phyloP scores from a whole-genome alignment of 176 grass and related monocot genomes.

The Carex scoparia region DNA sequence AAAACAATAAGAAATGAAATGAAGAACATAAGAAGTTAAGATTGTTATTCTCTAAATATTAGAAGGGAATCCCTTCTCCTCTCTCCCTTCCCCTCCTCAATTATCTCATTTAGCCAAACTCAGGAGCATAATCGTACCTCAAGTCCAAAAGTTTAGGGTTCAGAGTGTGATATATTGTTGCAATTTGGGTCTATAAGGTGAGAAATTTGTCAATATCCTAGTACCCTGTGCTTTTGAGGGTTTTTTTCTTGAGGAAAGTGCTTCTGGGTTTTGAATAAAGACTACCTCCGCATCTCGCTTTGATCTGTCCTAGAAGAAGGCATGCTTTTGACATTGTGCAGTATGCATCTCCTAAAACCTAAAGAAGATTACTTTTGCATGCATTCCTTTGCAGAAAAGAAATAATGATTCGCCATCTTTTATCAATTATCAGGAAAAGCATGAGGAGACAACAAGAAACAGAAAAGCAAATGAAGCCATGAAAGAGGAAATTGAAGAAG shows the following conservation, averaged over 20 bases:
- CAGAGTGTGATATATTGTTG: background rate
- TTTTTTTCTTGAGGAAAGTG: too few species aligned
- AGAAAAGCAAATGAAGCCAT: background rate
- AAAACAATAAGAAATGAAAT: too few species aligned
- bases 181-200: background rate
- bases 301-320: background rate
- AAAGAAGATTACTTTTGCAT: background rate
- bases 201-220: background rate
- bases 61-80: too few species aligned
- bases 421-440: background rate
- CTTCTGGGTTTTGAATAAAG: background rate
- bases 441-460: background rate
- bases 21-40: too few species aligned
- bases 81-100: too few species aligned
- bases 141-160: background rate
- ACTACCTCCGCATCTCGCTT: background rate
- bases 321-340: background rate
- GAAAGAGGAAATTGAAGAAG: slow-evolving; percentile 8
- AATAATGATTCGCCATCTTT: background rate
- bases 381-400: background rate
- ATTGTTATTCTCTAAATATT: too few species aligned
- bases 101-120: too few species aligned
- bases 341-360: background rate
- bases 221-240: too few species aligned
- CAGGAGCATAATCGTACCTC: background rate